Percentiles rank a stretch among this genome's conserved stretches.
These are phyloP conservation scores for Trypanosoma boissoni DNA, from an alignment of 208 protist genomes.

Conservation along the genomic window DNA sequence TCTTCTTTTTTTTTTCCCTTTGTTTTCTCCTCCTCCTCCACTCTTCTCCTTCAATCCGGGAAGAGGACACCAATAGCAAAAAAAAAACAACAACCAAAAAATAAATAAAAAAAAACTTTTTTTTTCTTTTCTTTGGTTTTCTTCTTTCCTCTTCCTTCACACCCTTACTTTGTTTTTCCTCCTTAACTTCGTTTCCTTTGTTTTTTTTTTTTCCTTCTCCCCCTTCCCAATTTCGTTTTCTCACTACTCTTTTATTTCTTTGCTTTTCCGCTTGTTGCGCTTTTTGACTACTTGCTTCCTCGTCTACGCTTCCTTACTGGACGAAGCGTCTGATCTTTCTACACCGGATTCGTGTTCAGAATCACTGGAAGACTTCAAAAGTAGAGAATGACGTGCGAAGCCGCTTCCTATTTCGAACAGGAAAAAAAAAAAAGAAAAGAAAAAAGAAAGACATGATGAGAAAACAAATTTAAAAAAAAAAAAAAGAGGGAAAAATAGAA, in stretches of 20 bases:
- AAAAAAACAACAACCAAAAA: no score
- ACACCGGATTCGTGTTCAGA: neutral
- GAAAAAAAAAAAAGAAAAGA: neutral
- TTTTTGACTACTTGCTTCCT: neutral
- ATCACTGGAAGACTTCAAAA: neutral
- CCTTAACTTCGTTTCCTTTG: neutral
- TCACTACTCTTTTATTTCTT: neutral
- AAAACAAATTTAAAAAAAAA: slow-evolving; percentile 3
- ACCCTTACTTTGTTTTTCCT: neutral
- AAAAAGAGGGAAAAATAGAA: slow-evolving; percentile 11
- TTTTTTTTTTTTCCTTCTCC: neutral
- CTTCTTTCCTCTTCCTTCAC: neutral
- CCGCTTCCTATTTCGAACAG: neutral
- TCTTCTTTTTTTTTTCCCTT: no score
- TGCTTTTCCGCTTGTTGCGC: neutral
- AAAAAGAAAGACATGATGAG: slow-evolving; percentile 1
- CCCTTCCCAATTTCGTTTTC: neutral
- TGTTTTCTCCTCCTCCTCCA: no score
- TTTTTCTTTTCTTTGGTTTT: neutral
- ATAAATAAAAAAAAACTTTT: neutral
- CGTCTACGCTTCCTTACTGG: no score
- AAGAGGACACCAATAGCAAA: no score
- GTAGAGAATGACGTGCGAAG: neutral
- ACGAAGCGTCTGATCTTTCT: no score
- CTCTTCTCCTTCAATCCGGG: no score